Base-by-base conservation (phyloP, 352 stramenopile genomes). In the Pythium biforme region DNA sequence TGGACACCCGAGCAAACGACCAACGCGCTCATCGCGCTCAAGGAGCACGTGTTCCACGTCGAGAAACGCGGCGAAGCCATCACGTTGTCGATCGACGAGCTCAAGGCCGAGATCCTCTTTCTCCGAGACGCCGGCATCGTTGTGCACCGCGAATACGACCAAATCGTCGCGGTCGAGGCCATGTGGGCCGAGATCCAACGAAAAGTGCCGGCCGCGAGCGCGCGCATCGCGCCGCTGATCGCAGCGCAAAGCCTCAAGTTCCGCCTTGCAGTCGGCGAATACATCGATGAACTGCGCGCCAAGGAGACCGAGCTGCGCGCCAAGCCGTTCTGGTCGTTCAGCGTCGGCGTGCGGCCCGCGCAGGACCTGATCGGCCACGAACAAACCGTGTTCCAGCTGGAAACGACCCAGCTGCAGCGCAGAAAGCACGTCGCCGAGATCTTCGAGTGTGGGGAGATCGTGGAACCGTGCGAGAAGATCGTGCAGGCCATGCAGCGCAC, bases 351-450 rank as follows among this genome's bases (percentile, higher is more conserved):
- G 0, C 70, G 68, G 17, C 48, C 50, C 2, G 81, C 83, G 0
- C 53, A 84, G 14, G 68, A 77, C 11, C 49, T 76, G 22, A 79
- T 94, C 17, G 53, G 33, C 17, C 66, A 79, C 48, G 81, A 88
- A 23, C 72, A 73, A 5, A 25, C 39, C 11, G 56, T 56, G 10
- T 67, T 79, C 33, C 68, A 77, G 40, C 59, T 74, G 20, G 83
- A 90, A 60, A 54, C 76, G 15, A 27, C 23, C 0, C 23, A 60
- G 4, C 85, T 82, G n/a, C 59, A 72, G 10, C 73, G 85, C 12
- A 96, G 92, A 59, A 76, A 77, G 14, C 87, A 98, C 64, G 75
- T 98, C 10, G 96, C 92, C 37, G 76, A 86, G 41, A 97, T 98
- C 41, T 90, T 99, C 64, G 94, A 98, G 61, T 97, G 96, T 53